These are phyloP conservation scores for Balakata baccata DNA, from an alignment of 345 rosid species.

Conservation along the genomic window DNA sequence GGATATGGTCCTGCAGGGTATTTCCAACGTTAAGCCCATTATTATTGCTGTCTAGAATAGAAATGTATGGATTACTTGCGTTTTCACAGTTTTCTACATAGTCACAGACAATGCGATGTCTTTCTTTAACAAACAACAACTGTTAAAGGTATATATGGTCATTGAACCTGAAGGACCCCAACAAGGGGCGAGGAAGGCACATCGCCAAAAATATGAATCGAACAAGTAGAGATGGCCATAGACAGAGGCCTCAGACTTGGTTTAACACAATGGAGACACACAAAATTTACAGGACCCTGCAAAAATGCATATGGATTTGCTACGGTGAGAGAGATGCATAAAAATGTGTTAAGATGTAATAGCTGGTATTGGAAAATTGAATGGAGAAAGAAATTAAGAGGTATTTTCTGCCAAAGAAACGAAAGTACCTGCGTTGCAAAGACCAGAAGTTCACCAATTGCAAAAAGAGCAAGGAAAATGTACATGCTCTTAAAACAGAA, in stretches of 20 bases:
- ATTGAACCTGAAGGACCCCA: constrained; percentile 79
- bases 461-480: constrained; percentile 68
- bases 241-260: constrained; percentile 90
- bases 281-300: constrained; percentile 89
- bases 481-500: constrained; percentile 87
- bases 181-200: constrained; percentile 98
- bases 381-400: background rate
- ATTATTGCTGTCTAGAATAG: too few species aligned
- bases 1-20: constrained; percentile 51
- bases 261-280: constrained; percentile 86
- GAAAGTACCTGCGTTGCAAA: constrained; percentile 80
- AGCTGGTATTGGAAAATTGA: background rate
- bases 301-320: background rate
- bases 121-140: background rate
- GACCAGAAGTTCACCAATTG: constrained; percentile 79
- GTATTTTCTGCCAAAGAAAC: background rate
- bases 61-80: background rate
- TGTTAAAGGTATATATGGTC: background rate
- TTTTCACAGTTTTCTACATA: background rate
- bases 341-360: background rate
- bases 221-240: constrained; percentile 88
- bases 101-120: background rate
- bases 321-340: background rate
- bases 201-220: constrained; percentile 92
- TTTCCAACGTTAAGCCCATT: background rate